Evolutionary conservation across 2,329 filamentous ascomycete genomes (phyloP).

Genomic region (Samsoniella hepiali): DNA sequence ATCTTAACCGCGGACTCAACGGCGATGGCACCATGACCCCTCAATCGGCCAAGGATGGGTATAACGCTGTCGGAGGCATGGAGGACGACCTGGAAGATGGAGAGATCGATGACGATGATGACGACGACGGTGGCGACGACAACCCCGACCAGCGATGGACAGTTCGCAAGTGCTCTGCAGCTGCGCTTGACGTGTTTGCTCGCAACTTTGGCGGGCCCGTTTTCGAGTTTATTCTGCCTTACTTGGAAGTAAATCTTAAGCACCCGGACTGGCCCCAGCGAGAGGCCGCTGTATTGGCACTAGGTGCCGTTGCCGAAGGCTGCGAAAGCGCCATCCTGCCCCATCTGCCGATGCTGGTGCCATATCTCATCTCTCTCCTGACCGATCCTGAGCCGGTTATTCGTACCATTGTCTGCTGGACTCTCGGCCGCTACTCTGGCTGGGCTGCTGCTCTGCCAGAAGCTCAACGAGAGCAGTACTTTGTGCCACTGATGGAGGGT

Average conservation of each 20-base stretch:
- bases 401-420: constrained; percentile 97
- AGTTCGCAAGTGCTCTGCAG: constrained; percentile 92
- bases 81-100: constrained; percentile 80
- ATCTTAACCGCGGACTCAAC: constrained; percentile 55
- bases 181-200: constrained; percentile 89
- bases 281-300: constrained; percentile 88
- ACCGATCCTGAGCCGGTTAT: constrained; percentile 86
- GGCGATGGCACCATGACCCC: constrained; percentile 49
- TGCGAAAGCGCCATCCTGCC: constrained; percentile 88
- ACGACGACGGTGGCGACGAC: constrained; percentile 71
- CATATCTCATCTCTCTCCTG: constrained; percentile 83
- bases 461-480: constrained; percentile 70
- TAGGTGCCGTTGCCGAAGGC: constrained; percentile 92
- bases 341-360: constrained; percentile 84
- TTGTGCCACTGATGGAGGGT: constrained; percentile 96
- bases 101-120: constrained; percentile 75
- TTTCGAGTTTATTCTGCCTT: constrained; percentile 88
- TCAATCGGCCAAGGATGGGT: constrained; percentile 51
- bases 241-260: constrained; percentile 83
- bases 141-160: constrained; percentile 94
- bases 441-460: constrained; percentile 81
- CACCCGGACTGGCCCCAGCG: constrained; percentile 88
- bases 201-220: constrained; percentile 84
- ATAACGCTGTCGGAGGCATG: constrained; percentile 54
- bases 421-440: constrained; percentile 84